Evolutionary conservation across 768 basidiomycete genomes (phyloP).

Genomic region (Leccinum olivaceopallidum): DNA sequence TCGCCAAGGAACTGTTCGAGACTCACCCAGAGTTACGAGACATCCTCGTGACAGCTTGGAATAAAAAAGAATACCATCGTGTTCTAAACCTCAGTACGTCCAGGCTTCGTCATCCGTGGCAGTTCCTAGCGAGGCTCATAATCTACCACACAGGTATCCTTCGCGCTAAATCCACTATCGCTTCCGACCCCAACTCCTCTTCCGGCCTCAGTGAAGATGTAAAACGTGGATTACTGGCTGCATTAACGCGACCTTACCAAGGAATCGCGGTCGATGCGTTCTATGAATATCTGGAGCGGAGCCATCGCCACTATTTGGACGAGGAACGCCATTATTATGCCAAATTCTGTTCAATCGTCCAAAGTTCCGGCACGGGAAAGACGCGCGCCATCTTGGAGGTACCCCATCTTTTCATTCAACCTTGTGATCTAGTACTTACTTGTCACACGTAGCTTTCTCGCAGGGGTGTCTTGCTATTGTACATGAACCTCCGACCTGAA

Average conservation of each 20-base stretch:
- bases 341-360: neutral
- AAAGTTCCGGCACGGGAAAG: neutral
- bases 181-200: neutral
- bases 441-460: too few relatives aligned
- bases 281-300: neutral
- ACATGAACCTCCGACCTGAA: too few relatives aligned
- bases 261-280: neutral
- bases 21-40: too few relatives aligned
- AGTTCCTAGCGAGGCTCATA: neutral
- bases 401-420: neutral
- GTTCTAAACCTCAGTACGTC: too few relatives aligned
- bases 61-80: too few relatives aligned
- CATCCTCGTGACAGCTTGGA: too few relatives aligned
- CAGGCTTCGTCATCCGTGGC: too few relatives aligned
- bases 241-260: neutral
- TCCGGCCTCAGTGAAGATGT: neutral
- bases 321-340: too few relatives aligned
- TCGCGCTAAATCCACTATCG: neutral
- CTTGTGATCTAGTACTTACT: neutral
- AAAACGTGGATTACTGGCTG: neutral
- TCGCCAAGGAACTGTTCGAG: too few relatives aligned
- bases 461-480: too few relatives aligned
- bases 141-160: neutral
- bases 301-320: neutral
- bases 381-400: neutral